Base-by-base conservation (phyloP, 495 filamentous ascomycete species). In the Penicillium angulare region DNA sequence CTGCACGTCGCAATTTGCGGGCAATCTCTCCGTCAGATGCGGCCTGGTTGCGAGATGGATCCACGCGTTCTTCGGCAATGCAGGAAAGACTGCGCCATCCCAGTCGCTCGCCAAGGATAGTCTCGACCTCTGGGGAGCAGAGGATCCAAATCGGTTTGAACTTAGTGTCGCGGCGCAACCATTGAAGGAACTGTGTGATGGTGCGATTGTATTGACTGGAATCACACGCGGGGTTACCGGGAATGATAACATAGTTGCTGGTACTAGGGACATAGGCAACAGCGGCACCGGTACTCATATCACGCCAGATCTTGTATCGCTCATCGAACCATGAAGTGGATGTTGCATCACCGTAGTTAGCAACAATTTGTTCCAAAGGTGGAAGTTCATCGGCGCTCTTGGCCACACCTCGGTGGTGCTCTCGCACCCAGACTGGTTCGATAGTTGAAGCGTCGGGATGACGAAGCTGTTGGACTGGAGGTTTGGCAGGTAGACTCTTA, bases 291-390 rank as follows among this genome's bases (percentile, higher is more conserved):
- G 88, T 92, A 5, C 67, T 64, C 34, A 77, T 71, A 56, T 93
- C 86, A 5, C 89, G 86, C 86, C 86, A 95, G 53, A 93, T 83
- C 60, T 85, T 81, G 62, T 86, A 92, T 12, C 88, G 82, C 5
- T 88, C 84, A 64, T 95, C 90, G 16, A 88, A 80, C 86, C 88
- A 95, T 1, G 88, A 89, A 0, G 89, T 95, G 53, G 92, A 90
- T 12, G 89, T 87, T 13, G 89, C 88, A 63, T 93, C 89, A 41
- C 89, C 90, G 53, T 95, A 95, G 67, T 93, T 95, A 52, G 86
- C 87, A 60, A 93, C 85, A 39, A 93, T 80, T 52, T 92, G 84
- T 59, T 89, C 87, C 18, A 95, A 63, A 5, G 87, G 76, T 40
- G 89, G 89, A 22, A 88, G 72, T 43, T 84, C 77, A 2, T 76